Evolutionary conservation across 2,329 filamentous ascomycete species (phyloP).

Genomic region (Thelonectria rubi): DNA sequence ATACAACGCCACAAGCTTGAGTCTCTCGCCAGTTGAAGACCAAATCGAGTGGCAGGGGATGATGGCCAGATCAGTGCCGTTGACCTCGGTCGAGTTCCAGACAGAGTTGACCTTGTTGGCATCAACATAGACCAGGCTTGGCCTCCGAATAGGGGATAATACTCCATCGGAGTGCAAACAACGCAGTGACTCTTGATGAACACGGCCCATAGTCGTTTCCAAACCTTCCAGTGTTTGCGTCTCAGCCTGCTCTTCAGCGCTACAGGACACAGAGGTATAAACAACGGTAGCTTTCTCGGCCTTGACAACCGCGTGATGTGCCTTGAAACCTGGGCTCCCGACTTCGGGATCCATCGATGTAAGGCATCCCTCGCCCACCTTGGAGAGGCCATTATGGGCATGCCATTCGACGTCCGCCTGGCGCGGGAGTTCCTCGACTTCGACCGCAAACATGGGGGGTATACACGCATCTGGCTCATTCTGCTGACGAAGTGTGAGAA

Average conservation of each 20-base stretch:
- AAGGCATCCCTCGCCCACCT: slow-evolving; percentile 42
- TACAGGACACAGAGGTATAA: slow-evolving; percentile 44
- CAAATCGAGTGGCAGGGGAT: slow-evolving; percentile 52
- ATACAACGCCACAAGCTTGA: slow-evolving; percentile 48
- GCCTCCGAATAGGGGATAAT: slow-evolving; percentile 18
- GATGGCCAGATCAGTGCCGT: slow-evolving; percentile 29
- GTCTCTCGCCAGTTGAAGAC: slow-evolving; percentile 44
- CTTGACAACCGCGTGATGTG: slow-evolving; percentile 44
- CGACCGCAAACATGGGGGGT: slow-evolving; percentile 77
- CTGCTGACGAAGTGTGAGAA: slow-evolving; percentile 50
- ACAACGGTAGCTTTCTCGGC: slow-evolving; percentile 36
- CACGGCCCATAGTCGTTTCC: slow-evolving; percentile 29
- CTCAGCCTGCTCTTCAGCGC: slow-evolving; percentile 1
- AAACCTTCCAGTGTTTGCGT: slow-evolving; percentile 18
- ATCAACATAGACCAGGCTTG: slow-evolving; percentile 49
- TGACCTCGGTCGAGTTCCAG: slow-evolving; percentile 26
- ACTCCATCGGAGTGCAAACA: slow-evolving; percentile 29
- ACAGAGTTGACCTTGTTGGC: slow-evolving; percentile 26
- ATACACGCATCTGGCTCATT: slow-evolving; percentile 49
- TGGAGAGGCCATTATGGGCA: slow-evolving; percentile 67
- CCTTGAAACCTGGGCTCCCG: slow-evolving; percentile 38
- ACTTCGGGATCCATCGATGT: slow-evolving; percentile 38
- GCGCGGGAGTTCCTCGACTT: slow-evolving; percentile 81
- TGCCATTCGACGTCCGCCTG: slow-evolving; percentile 85
- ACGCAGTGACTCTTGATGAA: slow-evolving; percentile 38